phyloP scores from a whole-genome alignment of 1,284 basidiomycete species.

The Ustilago bromivora region DNA sequence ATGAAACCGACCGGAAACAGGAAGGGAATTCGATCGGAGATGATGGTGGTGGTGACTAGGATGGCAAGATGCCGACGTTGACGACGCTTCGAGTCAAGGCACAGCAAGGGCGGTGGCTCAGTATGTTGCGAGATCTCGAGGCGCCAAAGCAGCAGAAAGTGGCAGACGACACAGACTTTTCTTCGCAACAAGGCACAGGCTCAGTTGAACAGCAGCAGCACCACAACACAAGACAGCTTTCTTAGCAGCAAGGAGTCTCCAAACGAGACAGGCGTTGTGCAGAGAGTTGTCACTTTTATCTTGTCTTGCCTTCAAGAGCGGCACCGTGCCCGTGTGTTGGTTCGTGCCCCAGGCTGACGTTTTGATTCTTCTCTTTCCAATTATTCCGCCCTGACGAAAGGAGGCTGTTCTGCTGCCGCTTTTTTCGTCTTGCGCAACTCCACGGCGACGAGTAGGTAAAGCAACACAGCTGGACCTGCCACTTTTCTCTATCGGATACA shows the following conservation, averaged over 20 bases:
- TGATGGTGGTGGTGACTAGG: constrained; percentile 13
- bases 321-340: constrained; percentile 1
- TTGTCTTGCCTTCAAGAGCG: background rate
- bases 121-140: background rate
- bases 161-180: constrained; percentile 4
- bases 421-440: too few relatives aligned
- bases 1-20: background rate
- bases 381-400: too few relatives aligned
- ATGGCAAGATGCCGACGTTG: constrained; percentile 33
- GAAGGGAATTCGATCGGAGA: constrained; percentile 1
- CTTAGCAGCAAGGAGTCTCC: background rate
- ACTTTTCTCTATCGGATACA: background rate
- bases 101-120: background rate
- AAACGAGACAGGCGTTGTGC: background rate
- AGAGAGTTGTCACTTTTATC: background rate
- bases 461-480: too few relatives aligned
- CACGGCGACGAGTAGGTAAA: too few relatives aligned
- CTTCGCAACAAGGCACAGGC: background rate
- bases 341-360: too few relatives aligned
- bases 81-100: constrained; percentile 27
- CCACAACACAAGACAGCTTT: background rate
- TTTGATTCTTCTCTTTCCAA: background rate
- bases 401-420: background rate
- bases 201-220: background rate
- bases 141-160: background rate